Base-by-base conservation (phyloP, 495 filamentous ascomycete genomes). In the Ascodesmis nigricans region DNA sequence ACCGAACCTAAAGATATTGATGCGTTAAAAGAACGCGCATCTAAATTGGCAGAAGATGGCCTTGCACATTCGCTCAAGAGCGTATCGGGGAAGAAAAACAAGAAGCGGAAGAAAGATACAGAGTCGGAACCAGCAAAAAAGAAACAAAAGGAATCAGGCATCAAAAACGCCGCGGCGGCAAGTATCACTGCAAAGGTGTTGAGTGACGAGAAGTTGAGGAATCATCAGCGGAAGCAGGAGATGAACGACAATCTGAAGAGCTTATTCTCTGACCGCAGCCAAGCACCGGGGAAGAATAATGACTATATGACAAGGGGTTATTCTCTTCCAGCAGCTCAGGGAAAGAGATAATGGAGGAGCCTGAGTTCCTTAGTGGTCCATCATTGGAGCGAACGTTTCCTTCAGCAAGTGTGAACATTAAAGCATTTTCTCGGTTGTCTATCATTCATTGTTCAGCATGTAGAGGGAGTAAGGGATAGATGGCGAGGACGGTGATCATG, bases 31-130 rank as follows among this genome's bases (percentile, higher is more conserved):
- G 55, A 61, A n/a, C 63, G 90, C 16, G 57, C 67, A 19, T 65
- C 69, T 14, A 65, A 59, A 18, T 60, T 95, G 14, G 67, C 64
- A 34, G 65, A 74, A 16, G 60, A 67, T 27, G 73, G 77, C 3
- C 60, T 93, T 1, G 67, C 84, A 11, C 87, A 99, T 52, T 77
- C 75, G 5, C 57, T 95, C 24, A 99, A 93, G 59, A 91, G 91
- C 49, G 68, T 62, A 0, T 53, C 65, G 1, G 67, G 67, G 21
- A 57, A 61, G 13, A 66, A 61, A 42, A 56, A 52, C 0, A 62
- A 59, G n/a, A 62, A 59, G 20, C 43, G 44, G 8, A 56, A 53
- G 24, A 54, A 49, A 35, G 47, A 48, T 37, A n/a, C 52, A 49
- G 35, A 44, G 13, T n/a, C n/a, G 45, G 54, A 43, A 2, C 17